A percentile compares a stretch with the other conserved stretches of the same genome.
Conservation (phyloP, 768 basidiomycete species). For the Collybia mongolica region DNA sequence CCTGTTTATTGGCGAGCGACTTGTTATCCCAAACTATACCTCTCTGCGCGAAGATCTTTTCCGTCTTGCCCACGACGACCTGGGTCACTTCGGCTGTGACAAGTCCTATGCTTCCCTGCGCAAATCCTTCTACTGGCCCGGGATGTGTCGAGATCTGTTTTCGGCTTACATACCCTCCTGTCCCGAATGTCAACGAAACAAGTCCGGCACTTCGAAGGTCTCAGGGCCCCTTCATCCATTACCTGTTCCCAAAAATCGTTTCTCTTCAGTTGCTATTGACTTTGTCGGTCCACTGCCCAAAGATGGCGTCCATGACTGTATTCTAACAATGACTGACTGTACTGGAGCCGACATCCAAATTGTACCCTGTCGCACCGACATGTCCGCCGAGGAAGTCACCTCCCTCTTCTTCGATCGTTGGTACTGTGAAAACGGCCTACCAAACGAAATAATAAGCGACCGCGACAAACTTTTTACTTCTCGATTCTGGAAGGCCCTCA, state of each 20-base stretch:
- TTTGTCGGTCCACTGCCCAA: neutral
- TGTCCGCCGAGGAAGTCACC: slow-evolving; percentile 17
- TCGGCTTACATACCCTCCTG: neutral
- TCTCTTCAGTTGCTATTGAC: neutral
- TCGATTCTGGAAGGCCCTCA: slow-evolving; percentile 25
- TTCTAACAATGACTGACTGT: slow-evolving; percentile 2
- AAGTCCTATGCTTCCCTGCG: slow-evolving; percentile 15
- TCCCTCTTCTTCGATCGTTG: slow-evolving; percentile 17
- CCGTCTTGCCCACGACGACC: neutral
- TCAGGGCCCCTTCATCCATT: slow-evolving; percentile 23
- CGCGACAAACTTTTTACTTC: slow-evolving; percentile 27
- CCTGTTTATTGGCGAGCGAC: neutral
- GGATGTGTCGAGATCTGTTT: slow-evolving; percentile 19
- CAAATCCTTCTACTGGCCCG: neutral
- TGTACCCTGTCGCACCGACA: too few relatives aligned
- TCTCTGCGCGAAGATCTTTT: neutral
- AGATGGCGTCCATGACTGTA: neutral
- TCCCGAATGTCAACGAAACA: slow-evolving; percentile 21
- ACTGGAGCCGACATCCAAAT: slow-evolving; percentile 21
- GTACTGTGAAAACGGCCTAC: slow-evolving; percentile 28
- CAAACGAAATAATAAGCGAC: slow-evolving; percentile 9
- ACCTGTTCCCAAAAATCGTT: too few relatives aligned
- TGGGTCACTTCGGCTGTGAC: slow-evolving; percentile 30
- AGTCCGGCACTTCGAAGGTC: slow-evolving; percentile 6
- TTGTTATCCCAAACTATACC: neutral